Evolutionary conservation across 306 rosid genomes (phyloP), one percentile per base, ranked within the genome.

Genomic region (Trifolium fragiferum): DNA sequence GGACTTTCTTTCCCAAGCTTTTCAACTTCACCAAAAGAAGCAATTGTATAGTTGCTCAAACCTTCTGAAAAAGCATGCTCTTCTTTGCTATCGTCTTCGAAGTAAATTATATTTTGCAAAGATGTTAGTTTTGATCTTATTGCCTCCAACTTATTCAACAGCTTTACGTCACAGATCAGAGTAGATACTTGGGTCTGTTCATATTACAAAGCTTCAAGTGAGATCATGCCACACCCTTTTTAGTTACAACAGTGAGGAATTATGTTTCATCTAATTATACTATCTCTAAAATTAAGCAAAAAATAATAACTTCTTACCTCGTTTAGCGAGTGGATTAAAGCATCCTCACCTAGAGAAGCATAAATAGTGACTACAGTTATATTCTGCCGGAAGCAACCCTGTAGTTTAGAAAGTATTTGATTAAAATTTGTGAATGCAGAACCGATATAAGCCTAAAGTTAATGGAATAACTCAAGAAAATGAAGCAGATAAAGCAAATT

Each of bases 301-400:
- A 77, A 59, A 46, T 51, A 59, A 51, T n/a, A 14, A 53, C 38
- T 73, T 55, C 87, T 53, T 50, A 93, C 98, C 98, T 93, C 97
- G 19, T 91, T 89, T 46, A 93, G 96, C 12, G 98, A 87, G 82
- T 93, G 96, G 80, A 93, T 69, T 49, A 93, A 78, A 18, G 98
- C 97, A 19, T 93, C 98, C 77, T 91, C 98, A 1, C 98, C 97
- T 5, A 93, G 87, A 37, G 98, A 88, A 74, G 98, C 89, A 83
- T 93, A 93, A 38, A 93, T 86, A 54, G 98, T 93, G 66, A 91
- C 97, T 58, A 93, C 89, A 9, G 96, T 86, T 66, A 91, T 76
- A 82, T 86, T 84, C 75, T 91, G 96, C 72, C 94, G 86, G 75
- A 93, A 91, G 83, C 92, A 93, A 73, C 98, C 97, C 97, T 93